Evolutionary conservation across 257 asterid species (phyloP).

Genomic region (Gentiana macrophylla): DNA sequence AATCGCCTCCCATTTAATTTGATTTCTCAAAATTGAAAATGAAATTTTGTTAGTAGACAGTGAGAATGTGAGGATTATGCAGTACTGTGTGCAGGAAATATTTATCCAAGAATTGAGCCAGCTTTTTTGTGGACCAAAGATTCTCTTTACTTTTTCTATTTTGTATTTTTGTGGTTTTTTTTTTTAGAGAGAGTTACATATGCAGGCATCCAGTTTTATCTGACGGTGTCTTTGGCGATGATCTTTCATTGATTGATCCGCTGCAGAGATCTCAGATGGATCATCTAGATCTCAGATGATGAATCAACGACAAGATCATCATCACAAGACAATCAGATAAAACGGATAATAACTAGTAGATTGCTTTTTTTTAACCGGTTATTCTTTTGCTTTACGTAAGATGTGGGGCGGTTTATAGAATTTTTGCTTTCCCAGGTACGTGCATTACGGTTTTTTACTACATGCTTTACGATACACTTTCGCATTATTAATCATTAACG

Average conservation of each 20-base stretch:
- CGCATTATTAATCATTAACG: no score
- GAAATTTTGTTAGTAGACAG: no score
- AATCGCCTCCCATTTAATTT: conserved; percentile 32
- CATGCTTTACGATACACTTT: no score
- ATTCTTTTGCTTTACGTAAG: neutral
- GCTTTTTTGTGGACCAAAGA: conserved; percentile 5
- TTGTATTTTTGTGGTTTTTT: neutral
- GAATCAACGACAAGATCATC: no score
- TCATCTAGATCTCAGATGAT: no score
- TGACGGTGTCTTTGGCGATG: no score
- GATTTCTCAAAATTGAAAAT: neutral
- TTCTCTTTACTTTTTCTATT: neutral
- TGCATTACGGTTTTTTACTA: neutral
- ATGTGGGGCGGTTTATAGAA: neutral
- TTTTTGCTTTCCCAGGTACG: neutral
- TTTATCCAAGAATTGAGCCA: conserved; percentile 1
- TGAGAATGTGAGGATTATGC: neutral
- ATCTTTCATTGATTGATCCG: no score
- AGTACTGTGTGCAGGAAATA: conserved; percentile 1
- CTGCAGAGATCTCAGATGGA: no score
- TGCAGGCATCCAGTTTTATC: no score
- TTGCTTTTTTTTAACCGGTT: neutral
- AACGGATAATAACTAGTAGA: no score
- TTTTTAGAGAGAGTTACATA: no score
- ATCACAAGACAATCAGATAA: no score